Evolutionary conservation across 129 eudicot genomes (phyloP), one percentile per base, ranked within the genome.

Genomic region (Logfia minima): DNA sequence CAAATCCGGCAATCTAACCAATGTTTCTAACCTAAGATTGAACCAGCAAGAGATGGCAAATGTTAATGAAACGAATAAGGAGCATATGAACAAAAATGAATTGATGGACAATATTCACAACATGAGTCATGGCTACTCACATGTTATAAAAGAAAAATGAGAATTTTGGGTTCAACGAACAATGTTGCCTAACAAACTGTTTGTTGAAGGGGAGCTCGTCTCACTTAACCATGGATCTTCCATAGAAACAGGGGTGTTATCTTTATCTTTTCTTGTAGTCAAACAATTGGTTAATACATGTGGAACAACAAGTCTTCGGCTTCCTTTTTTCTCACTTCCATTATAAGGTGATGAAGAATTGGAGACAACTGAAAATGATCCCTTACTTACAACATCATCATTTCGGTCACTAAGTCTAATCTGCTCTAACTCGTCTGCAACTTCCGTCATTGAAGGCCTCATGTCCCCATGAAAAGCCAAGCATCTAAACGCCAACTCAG

Each of bases 361-460:
- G 22, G 96, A 89, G 21, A 87, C 89, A 48, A 86, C 92, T 1
- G 97, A 76, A 5, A 76, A 84, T 11, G 97, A 87, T 14, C 80
- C 88, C 75, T 84, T 75, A 76, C 79, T 64, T 19, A 83, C 34
- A 76, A 75, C 81, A 67, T 87, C 95, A 0, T 93, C 98, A 39
- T 76, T 21, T 19, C 87, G 74, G 28, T 87, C 88, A 68, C 90
- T 77, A 23, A 72, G 79, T 81, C 91, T 81, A 34, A 93, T 86
- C 79, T 83, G 92, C 68, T 93, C 97, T 32, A 93, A 82, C 83
- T 93, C 98, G 8, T 89, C 90, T 16, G 96, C 93, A 83, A 93
- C 98, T 78, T 93, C 98, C 75, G 71, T 85, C 98, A 93, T 91
- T 6, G 98, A 87, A 23, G 98, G 98, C 55, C 98, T 91, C 96